Percentiles rank a stretch among this genome's conserved stretches.
These are phyloP conservation scores for Corymbia calophylla DNA, from an alignment of 441 rosid species.

Conservation along the genomic window DNA sequence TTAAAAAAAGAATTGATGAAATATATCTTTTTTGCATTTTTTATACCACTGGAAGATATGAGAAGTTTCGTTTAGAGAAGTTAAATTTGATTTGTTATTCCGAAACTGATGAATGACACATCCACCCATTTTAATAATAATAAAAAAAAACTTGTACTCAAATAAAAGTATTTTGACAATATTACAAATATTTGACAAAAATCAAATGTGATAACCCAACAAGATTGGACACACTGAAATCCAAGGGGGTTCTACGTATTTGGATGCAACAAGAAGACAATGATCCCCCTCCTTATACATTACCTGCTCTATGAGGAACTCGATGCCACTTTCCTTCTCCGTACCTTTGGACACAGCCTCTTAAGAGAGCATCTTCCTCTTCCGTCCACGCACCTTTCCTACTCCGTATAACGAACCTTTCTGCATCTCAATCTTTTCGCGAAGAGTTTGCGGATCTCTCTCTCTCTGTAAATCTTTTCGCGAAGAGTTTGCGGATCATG, in stretches of 20 bases:
- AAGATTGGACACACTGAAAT: neutral
- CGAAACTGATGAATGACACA: neutral
- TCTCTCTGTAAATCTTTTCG: no score
- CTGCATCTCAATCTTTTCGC: no score
- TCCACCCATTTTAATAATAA: neutral
- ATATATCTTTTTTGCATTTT: no score
- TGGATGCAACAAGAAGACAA: neutral
- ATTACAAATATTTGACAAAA: neutral
- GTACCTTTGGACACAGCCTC: conserved; percentile 8
- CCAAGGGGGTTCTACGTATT: neutral
- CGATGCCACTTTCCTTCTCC: neutral
- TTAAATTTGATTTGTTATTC: neutral
- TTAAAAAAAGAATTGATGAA: no score
- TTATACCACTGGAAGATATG: neutral
- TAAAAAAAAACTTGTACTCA: neutral
- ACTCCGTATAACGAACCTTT: neutral
- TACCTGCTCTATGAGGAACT: neutral
- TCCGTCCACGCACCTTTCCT: conserved; percentile 26
- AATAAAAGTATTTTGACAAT: neutral
- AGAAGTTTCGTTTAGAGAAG: neutral
- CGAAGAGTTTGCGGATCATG: no score
- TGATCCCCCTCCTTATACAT: no score
- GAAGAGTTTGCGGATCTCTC: no score
- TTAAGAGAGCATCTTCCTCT: conserved; percentile 23
- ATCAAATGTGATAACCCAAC: neutral